Evolutionary conservation across 2,329 filamentous ascomycete genomes (phyloP).

Genomic region (Aspergillus carbonarius): DNA sequence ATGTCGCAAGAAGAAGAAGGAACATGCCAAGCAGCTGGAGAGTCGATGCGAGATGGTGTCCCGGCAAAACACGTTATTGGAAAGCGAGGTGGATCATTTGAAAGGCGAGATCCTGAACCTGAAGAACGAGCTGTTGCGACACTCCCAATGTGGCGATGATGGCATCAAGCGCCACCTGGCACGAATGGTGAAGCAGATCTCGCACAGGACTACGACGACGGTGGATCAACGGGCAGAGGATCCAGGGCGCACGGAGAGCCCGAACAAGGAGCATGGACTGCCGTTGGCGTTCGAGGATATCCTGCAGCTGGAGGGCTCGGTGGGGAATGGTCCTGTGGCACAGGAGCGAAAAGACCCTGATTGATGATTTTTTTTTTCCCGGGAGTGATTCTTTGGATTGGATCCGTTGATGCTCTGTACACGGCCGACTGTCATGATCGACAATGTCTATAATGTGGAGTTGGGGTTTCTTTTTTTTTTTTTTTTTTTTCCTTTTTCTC

Average conservation of each 20-base stretch:
- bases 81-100: constrained; percentile 34
- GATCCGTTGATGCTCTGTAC: not conserved
- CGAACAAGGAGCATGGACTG: not conserved
- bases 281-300: not conserved
- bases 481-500: not conserved
- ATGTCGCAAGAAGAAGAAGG: constrained; percentile 63
- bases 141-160: constrained; percentile 40
- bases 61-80: constrained; percentile 33
- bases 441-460: not conserved
- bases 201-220: not conserved
- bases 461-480: not conserved
- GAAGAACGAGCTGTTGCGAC: constrained; percentile 42
- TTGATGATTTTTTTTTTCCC: not conserved
- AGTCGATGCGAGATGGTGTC: constrained; percentile 35
- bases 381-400: not conserved
- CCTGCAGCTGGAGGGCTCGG: not conserved
- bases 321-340: not conserved
- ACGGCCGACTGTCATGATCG: not conserved
- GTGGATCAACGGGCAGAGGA: no score
- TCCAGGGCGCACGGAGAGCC: not conserved
- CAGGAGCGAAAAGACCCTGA: not conserved
- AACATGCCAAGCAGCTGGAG: constrained; percentile 55
- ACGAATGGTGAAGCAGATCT: constrained; percentile 36
- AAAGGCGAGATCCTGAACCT: constrained; percentile 39
- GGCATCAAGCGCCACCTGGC: constrained; percentile 39